Conservation (phyloP, 2,329 filamentous ascomycete species). For the Raffaelea arxii region DNA sequence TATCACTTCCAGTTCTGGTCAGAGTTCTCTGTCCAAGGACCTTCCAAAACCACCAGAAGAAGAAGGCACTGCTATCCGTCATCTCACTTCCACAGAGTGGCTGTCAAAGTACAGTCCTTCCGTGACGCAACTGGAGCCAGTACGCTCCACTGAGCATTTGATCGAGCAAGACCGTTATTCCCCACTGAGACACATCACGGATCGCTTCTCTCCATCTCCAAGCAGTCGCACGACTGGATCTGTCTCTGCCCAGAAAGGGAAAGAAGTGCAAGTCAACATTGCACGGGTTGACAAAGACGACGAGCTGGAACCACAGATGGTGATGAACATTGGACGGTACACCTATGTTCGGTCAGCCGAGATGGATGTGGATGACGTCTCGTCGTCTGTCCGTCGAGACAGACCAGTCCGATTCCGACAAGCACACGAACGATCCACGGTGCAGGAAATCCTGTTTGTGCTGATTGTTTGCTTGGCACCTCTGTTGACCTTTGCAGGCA, state of each 20-base stretch:
- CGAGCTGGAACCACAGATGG: slow-evolving; percentile 10
- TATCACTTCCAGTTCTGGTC: slow-evolving; percentile 2
- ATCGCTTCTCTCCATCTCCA: too few relatives aligned
- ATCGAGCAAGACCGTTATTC: too few relatives aligned
- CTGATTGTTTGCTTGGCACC: slow-evolving; percentile 29
- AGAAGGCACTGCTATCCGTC: too few relatives aligned
- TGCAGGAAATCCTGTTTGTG: slow-evolving; percentile 26
- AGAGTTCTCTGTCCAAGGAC: neutral
- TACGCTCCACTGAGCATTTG: too few relatives aligned
- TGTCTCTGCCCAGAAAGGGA: too few relatives aligned
- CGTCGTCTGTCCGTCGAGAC: slow-evolving; percentile 1
- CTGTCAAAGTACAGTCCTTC: too few relatives aligned
- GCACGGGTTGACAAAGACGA: neutral
- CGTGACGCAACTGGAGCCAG: too few relatives aligned
- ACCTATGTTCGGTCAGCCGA: slow-evolving; percentile 17
- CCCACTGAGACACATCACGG: too few relatives aligned
- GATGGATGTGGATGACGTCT: slow-evolving; percentile 12
- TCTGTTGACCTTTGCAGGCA: slow-evolving; percentile 36
- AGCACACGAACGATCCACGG: slow-evolving; percentile 8
- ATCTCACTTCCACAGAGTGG: too few relatives aligned
- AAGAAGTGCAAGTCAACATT: neutral
- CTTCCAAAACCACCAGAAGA: neutral
- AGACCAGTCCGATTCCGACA: neutral
- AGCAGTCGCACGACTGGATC: too few relatives aligned
- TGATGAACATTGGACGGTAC: slow-evolving; percentile 16